A percentile compares a stretch with the other conserved stretches of the same genome.
Conservation (phyloP, 1,139 yeast species). For the Hyphopichia pseudoburtonii region DNA sequence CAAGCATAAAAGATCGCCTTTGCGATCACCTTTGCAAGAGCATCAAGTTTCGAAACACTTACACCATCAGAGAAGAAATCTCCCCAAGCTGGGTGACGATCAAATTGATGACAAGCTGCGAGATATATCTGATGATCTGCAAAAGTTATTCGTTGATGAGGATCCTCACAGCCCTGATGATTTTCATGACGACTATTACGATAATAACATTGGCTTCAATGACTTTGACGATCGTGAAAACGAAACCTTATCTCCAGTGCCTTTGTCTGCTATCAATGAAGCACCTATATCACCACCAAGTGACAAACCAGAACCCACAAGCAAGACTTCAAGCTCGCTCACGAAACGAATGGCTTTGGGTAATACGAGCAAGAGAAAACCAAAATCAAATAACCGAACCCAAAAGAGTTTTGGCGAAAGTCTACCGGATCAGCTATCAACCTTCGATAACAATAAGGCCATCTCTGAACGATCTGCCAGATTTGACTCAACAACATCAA, state of each 20-base stretch:
- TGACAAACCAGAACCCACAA: constrained; percentile 2
- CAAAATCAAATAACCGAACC: background rate
- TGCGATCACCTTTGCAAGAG: constrained; percentile 35
- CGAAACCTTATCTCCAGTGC: constrained; percentile 17
- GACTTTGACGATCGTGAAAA: constrained; percentile 12
- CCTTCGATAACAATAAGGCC: too few species aligned
- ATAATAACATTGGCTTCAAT: constrained; percentile 8
- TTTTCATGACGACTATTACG: constrained; percentile 8
- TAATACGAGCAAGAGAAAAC: constrained; percentile 16
- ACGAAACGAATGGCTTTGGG: constrained; percentile 48
- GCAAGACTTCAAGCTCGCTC: constrained; percentile 6
- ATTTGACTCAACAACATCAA: background rate
- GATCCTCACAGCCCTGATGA: constrained; percentile 9
- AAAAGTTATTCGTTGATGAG: background rate
- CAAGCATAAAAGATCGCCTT: constrained; percentile 30
- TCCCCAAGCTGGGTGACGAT: constrained; percentile 2
- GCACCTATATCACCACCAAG: constrained; percentile 5
- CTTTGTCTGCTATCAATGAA: background rate
- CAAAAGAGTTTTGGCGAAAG: background rate
- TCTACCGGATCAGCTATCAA: constrained; percentile 3
- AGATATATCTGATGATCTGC: background rate
- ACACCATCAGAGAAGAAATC: constrained; percentile 3
- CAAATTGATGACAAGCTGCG: background rate
- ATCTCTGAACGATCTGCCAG: background rate
- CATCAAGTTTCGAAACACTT: constrained; percentile 6